phyloP scores from a whole-genome alignment of 164 flowering plant species.

The Liquidambar formosana region DNA sequence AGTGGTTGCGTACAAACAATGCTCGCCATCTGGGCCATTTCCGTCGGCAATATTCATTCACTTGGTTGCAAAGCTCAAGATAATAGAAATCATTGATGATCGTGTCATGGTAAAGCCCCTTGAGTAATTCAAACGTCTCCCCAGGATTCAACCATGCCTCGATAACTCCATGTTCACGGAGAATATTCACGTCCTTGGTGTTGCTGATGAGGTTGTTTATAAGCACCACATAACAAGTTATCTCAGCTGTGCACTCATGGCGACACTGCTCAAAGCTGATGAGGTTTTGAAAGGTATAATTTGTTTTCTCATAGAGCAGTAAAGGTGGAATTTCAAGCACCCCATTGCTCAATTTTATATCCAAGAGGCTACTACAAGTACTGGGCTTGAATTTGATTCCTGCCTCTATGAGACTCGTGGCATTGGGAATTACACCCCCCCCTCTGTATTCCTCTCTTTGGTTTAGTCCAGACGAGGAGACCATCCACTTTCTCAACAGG shows the following conservation, averaged over 20 bases:
- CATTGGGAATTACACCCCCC: neutral
- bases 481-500: neutral
- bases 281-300: constrained; percentile 16
- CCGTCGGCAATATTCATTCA: too few species aligned
- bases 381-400: constrained; percentile 18
- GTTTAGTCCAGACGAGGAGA: neutral
- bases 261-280: constrained; percentile 26
- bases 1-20: too few species aligned
- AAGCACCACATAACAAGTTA: constrained; percentile 16
- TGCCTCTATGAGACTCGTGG: constrained; percentile 6
- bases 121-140: too few species aligned
- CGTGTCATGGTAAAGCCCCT: too few species aligned
- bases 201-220: constrained; percentile 20
- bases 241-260: neutral
- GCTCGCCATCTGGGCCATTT: too few species aligned
- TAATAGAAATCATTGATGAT: too few species aligned
- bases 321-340: constrained; percentile 25
- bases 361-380: neutral
- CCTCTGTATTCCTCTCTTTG: too few species aligned
- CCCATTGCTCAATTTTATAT: constrained; percentile 17
- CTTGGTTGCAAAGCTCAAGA: too few species aligned
- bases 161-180: too few species aligned
- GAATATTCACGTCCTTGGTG: constrained; percentile 11
- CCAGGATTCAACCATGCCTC: too few species aligned
- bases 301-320: constrained; percentile 5